Evolutionary conservation across 2,329 filamentous ascomycete genomes (phyloP).

Genomic region (Hypoxylon sp.): DNA sequence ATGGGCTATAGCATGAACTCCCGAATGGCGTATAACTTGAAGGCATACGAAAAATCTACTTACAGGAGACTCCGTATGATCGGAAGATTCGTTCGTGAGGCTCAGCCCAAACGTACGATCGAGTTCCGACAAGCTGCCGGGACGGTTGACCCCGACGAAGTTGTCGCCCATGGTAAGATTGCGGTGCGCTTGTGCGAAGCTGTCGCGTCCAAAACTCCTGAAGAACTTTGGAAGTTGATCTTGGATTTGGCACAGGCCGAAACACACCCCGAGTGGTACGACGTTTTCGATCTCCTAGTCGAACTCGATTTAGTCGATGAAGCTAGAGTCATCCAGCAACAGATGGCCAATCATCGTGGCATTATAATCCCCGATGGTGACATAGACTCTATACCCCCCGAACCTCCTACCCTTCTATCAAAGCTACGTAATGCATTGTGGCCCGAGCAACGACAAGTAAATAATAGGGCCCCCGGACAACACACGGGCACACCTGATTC

Average conservation of each 20-base stretch:
- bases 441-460: too few species aligned
- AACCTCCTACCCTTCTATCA: not conserved
- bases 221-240: slow-evolving; percentile 35
- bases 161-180: slow-evolving; percentile 36
- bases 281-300: slow-evolving; percentile 46
- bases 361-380: slow-evolving; percentile 9
- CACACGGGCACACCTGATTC: too few species aligned
- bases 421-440: too few species aligned
- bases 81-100: not conserved
- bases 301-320: slow-evolving; percentile 38
- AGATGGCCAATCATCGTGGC: slow-evolving; percentile 4
- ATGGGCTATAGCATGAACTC: not conserved
- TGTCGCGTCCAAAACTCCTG: slow-evolving; percentile 14
- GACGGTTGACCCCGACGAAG: slow-evolving; percentile 42
- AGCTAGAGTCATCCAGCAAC: slow-evolving; percentile 35
- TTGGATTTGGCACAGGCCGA: slow-evolving; percentile 36
- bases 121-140: slow-evolving; percentile 48
- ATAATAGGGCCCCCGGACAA: too few species aligned
- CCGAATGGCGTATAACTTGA: slow-evolving; percentile 37
- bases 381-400: not conserved
- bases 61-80: not conserved
- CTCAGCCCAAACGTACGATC: slow-evolving; percentile 42
- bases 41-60: not conserved
- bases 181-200: slow-evolving; percentile 24
- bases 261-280: slow-evolving; percentile 33